These are phyloP conservation scores for Protomyces pachydermus DNA, from an alignment of 1,139 yeast species.

Conservation along the genomic window DNA sequence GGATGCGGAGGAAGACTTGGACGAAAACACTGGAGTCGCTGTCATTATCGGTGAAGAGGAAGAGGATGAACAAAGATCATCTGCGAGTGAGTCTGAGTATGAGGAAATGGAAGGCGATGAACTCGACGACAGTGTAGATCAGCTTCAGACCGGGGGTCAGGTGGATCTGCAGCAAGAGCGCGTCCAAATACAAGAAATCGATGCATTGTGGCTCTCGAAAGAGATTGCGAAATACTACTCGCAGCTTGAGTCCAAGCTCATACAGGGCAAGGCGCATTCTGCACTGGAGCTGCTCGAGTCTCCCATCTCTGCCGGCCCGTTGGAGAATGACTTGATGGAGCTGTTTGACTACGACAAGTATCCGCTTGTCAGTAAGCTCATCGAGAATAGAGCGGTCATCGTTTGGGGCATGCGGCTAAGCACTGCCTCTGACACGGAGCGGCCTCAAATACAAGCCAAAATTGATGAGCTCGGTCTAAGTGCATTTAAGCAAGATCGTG, in stretches of 20 bases:
- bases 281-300: conserved; percentile 42
- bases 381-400: conserved; percentile 51
- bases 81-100: conserved; percentile 37
- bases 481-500: conserved; percentile 34
- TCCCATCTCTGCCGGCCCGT: conserved; percentile 41
- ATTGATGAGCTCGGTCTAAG: conserved; percentile 40
- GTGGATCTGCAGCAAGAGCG: conserved; percentile 35
- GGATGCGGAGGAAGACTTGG: conserved; percentile 35
- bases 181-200: conserved; percentile 38
- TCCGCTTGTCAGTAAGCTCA: conserved; percentile 48
- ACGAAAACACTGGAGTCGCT: conserved; percentile 47
- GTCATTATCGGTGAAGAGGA: conserved; percentile 46
- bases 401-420: conserved; percentile 53
- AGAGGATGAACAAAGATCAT: conserved; percentile 37
- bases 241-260: conserved; percentile 40
- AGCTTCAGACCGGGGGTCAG: conserved; percentile 16
- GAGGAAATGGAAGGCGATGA: conserved; percentile 38
- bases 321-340: conserved; percentile 52
- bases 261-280: conserved; percentile 39
- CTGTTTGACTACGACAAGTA: conserved; percentile 48
- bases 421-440: conserved; percentile 42
- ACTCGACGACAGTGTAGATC: conserved; percentile 33
- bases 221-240: conserved; percentile 41
- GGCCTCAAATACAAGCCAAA: conserved; percentile 38
- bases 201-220: conserved; percentile 51